phyloP scores from a whole-genome alignment of 2,329 filamentous ascomycete genomes.

The Xylariaceae sp. region DNA sequence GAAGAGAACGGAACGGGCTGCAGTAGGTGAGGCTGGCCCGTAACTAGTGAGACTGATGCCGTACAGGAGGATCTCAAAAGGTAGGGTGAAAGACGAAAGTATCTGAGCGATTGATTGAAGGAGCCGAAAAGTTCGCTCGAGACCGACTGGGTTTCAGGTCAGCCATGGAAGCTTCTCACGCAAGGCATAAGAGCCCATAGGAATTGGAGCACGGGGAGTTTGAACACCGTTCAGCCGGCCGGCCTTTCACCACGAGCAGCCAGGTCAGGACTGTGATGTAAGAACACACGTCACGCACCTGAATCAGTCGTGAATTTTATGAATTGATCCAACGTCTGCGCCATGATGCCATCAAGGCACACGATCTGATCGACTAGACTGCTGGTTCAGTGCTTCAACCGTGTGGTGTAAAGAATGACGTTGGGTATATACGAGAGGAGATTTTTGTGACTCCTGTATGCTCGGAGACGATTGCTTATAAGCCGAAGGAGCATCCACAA shows the following conservation, averaged over 20 bases:
- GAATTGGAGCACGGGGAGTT: no score
- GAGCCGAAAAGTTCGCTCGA: slow-evolving; percentile 58
- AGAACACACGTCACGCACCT: slow-evolving; percentile 27
- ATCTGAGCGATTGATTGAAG: slow-evolving; percentile 50
- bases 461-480: no score
- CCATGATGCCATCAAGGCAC: no score
- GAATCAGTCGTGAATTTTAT: slow-evolving; percentile 44
- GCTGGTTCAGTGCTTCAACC: no score
- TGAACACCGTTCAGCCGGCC: no score
- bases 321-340: slow-evolving; percentile 30
- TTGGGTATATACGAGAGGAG: no score
- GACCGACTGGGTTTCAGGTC: slow-evolving; percentile 54
- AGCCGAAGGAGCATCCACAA: no score
- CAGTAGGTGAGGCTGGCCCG: slow-evolving; percentile 18
- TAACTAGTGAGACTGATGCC: slow-evolving; percentile 11
- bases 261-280: background rate
- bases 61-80: slow-evolving; percentile 32
- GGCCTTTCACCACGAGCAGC: background rate
- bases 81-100: slow-evolving; percentile 39
- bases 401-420: no score
- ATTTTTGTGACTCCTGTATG: no score
- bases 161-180: no score
- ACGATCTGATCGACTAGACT: no score
- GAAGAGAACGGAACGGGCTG: slow-evolving; percentile 28
- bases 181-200: no score